Percentiles rank a stretch among this genome's conserved stretches.
Evolutionary conservation across 371 early-diverging fungal species (phyloP).

Genomic region (Fennellomyces sp.): DNA sequence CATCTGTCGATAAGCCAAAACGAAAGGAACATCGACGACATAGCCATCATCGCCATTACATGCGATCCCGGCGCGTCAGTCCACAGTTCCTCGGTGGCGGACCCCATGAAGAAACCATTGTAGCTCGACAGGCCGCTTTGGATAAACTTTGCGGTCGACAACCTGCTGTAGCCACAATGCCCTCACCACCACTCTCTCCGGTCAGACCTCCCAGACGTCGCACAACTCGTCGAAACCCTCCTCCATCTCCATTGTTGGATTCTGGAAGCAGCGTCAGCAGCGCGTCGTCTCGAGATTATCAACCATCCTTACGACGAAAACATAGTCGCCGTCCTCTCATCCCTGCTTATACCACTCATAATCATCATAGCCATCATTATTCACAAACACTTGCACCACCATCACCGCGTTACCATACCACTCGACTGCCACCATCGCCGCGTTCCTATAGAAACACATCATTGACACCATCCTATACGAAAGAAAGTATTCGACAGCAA

Average conservation of each 20-base stretch:
- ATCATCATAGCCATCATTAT: neutral
- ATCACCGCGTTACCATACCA: neutral
- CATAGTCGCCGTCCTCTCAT: neutral
- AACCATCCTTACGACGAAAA: neutral
- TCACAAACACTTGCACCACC: neutral
- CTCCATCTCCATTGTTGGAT: neutral
- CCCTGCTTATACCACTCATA: neutral
- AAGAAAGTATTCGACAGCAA: neutral
- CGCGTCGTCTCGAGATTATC: neutral
- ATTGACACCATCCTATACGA: neutral
- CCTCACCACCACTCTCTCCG: slow-evolving; percentile 3
- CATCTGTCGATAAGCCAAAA: neutral
- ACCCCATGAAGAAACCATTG: neutral
- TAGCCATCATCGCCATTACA: neutral
- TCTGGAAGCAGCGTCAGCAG: neutral
- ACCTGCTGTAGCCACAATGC: neutral
- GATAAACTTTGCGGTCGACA: slow-evolving; percentile 11
- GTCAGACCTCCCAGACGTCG: neutral
- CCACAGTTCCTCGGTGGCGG: neutral
- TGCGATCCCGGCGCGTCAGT: neutral
- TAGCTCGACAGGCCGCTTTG: slow-evolving; percentile 11
- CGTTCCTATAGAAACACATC: neutral
- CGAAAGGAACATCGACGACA: neutral
- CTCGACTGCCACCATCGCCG: neutral
- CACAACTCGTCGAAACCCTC: neutral